phyloP scores from a whole-genome alignment of 73 alveolate genomes.

The Symbiodinium natans region DNA sequence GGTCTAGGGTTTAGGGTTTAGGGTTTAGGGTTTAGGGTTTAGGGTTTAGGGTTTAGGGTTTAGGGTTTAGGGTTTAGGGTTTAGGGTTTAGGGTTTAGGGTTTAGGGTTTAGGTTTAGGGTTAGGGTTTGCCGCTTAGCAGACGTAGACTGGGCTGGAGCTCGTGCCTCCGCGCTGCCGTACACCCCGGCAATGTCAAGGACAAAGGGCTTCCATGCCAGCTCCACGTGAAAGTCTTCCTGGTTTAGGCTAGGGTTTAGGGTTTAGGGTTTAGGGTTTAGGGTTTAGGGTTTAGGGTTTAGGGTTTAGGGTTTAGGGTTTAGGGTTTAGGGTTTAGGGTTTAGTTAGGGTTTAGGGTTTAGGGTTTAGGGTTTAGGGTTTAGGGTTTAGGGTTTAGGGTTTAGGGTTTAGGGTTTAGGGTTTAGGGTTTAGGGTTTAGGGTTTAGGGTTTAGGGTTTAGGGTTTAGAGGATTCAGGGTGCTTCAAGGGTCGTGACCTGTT shows the following conservation, averaged over 20 bases:
- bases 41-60: neutral
- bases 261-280: neutral
- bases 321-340: neutral
- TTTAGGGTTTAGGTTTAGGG: neutral
- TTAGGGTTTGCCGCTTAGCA: no score
- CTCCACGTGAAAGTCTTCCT: neutral
- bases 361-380: no score
- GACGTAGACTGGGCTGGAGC: neutral
- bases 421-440: no score
- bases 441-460: no score
- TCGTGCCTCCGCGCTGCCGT: neutral
- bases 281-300: neutral
- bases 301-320: neutral
- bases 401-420: no score
- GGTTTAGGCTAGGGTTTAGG: neutral
- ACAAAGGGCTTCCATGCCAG: neutral
- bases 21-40: neutral
- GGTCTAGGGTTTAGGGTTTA: neutral
- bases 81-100: neutral
- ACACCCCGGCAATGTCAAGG: neutral
- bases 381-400: no score
- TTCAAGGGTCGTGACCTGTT: no score
- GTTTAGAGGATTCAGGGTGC: no score
- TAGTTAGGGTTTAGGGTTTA: neutral
- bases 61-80: neutral